Conservation (phyloP, 768 basidiomycete genomes). For the Lactarius hatsudake region DNA sequence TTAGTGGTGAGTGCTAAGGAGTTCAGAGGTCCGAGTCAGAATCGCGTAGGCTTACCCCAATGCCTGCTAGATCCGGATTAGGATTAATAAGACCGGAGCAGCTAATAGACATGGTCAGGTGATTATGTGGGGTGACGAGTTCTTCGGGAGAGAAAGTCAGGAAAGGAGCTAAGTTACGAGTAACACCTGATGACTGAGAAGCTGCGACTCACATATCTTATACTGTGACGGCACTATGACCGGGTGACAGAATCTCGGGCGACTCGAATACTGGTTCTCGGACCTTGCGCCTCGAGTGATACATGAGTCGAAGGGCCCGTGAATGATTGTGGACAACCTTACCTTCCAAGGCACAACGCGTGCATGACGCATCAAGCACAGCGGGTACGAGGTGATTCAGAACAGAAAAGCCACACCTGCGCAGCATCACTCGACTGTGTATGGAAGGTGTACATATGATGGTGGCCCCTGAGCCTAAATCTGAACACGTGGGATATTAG, state of each 20-base stretch:
- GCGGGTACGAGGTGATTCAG: not conserved
- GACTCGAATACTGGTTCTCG: not conserved
- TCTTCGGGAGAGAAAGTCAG: not conserved
- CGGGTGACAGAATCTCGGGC: not conserved
- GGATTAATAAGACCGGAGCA: conserved; percentile 3
- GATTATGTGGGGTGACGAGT: not conserved
- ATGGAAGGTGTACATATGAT: not conserved
- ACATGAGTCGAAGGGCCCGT: not conserved
- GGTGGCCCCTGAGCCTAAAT: not conserved
- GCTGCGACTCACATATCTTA: not conserved
- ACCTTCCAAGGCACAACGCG: not conserved
- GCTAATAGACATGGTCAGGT: conserved; percentile 1
- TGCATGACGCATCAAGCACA: not conserved
- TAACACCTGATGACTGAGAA: not conserved
- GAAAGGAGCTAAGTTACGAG: not conserved
- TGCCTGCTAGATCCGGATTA: conserved; percentile 16
- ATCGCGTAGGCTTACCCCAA: conserved; percentile 10
- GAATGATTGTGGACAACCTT: not conserved
- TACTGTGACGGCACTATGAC: not conserved
- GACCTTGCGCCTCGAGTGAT: conserved; percentile 3
- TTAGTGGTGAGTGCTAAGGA: not conserved
- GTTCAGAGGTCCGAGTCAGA: not conserved
- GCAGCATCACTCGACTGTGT: not conserved
- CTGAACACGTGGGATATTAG: not conserved
- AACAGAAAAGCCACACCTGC: not conserved